phyloP scores from a whole-genome alignment of 768 basidiomycete genomes.

The Scleroderma bovista region DNA sequence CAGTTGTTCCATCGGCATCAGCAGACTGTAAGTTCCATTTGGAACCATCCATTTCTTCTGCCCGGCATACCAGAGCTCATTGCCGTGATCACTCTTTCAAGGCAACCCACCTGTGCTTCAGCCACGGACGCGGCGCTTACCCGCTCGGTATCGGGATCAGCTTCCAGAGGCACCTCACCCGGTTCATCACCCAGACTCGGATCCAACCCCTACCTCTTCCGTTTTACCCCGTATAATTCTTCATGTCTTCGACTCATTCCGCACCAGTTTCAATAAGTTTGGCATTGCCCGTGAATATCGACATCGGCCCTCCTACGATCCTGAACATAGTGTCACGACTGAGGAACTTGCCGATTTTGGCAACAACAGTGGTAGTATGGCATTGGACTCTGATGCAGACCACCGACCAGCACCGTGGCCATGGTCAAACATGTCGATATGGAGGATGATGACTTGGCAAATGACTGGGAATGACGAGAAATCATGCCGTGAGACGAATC shows the following conservation, averaged over 20 bases:
- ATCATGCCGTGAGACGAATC: background rate
- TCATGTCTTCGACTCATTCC: conserved; percentile 10
- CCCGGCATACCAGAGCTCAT: no score
- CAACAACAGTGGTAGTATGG: background rate
- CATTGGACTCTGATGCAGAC: background rate
- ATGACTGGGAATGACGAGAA: conserved; percentile 3
- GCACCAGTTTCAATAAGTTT: conserved; percentile 11
- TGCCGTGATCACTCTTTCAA: no score
- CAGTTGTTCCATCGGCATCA: background rate
- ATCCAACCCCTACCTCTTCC: background rate
- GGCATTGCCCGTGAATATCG: conserved; percentile 8
- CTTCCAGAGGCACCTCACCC: conserved; percentile 10
- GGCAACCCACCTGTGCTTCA: background rate
- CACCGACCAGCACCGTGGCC: conserved; percentile 7
- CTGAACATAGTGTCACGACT: background rate
- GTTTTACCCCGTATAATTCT: conserved; percentile 5
- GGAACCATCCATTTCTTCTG: background rate
- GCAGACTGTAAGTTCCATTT: background rate
- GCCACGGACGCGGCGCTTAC: background rate
- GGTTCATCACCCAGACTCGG: background rate
- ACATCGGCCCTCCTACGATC: conserved; percentile 2
- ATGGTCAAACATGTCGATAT: conserved; percentile 10
- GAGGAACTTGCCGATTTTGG: background rate
- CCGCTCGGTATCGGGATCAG: conserved; percentile 9
- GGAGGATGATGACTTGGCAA: conserved; percentile 8